Evolutionary conservation across 192 early-diverging fungal species (phyloP).

Genomic region (Umbelopsis sp.): DNA sequence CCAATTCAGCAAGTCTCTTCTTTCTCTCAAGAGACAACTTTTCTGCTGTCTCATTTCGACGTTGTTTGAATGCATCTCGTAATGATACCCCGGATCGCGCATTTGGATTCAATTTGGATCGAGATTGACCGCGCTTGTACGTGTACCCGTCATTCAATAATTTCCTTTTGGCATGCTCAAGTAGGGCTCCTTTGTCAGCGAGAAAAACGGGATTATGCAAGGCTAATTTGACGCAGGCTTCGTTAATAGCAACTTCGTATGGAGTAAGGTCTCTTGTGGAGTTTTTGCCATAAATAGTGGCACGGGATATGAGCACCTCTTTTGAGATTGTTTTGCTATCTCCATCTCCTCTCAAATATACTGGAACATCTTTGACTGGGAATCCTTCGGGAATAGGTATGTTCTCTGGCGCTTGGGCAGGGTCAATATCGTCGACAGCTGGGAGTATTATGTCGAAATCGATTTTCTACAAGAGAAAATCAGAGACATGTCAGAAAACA

Average conservation of each 20-base stretch:
- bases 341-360: slow-evolving; percentile 14
- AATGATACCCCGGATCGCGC: slow-evolving; percentile 32
- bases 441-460: slow-evolving; percentile 22
- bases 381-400: slow-evolving; percentile 17
- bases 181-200: slow-evolving; percentile 46
- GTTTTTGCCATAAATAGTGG: slow-evolving; percentile 59
- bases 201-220: slow-evolving; percentile 46
- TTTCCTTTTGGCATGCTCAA: slow-evolving; percentile 52
- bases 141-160: slow-evolving; percentile 50
- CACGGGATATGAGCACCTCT: slow-evolving; percentile 51
- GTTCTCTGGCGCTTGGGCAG: slow-evolving; percentile 29
- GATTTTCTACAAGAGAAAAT: background rate
- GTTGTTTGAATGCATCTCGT: slow-evolving; percentile 33
- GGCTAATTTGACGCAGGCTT: slow-evolving; percentile 48
- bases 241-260: slow-evolving; percentile 57
- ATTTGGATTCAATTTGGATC: slow-evolving; percentile 55
- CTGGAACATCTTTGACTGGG: background rate
- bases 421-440: slow-evolving; percentile 33
- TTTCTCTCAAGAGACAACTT: slow-evolving; percentile 37
- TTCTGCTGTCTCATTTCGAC: slow-evolving; percentile 45
- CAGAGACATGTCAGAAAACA: background rate
- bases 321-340: slow-evolving; percentile 24
- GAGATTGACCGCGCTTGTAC: slow-evolving; percentile 57
- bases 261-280: slow-evolving; percentile 47
- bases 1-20: slow-evolving; percentile 32